phyloP scores from a whole-genome alignment of 2,329 filamentous ascomycete genomes.

The Passalora sequoiae region DNA sequence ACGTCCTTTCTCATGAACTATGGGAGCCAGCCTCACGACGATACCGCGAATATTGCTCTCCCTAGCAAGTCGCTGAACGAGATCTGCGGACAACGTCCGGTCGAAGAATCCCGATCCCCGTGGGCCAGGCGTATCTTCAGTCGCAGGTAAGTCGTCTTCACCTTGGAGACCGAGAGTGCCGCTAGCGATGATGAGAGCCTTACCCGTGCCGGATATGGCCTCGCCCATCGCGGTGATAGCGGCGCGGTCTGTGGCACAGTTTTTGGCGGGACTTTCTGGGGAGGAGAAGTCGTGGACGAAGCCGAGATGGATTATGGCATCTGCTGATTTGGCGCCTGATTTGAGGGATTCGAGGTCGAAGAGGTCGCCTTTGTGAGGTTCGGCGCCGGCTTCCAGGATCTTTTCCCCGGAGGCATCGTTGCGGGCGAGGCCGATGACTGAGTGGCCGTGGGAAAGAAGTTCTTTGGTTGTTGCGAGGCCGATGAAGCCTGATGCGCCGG shows the following conservation, averaged over 20 bases:
- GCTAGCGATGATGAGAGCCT: conserved; percentile 36
- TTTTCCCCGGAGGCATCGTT: conserved; percentile 32
- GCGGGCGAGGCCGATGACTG: conserved; percentile 42
- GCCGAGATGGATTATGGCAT: conserved; percentile 44
- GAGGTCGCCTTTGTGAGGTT: conserved; percentile 40
- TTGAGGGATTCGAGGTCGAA: conserved; percentile 37
- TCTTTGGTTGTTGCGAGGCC: conserved; percentile 36
- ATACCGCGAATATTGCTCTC: conserved; percentile 35
- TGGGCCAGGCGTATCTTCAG: conserved; percentile 12
- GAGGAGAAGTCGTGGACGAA: conserved; percentile 27
- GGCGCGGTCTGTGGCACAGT: conserved; percentile 32
- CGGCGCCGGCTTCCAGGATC: conserved; percentile 38
- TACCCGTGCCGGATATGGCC: conserved; percentile 34
- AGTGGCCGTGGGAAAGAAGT: conserved; percentile 38
- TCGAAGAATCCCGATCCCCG: conserved; percentile 6
- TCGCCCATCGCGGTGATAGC: conserved; percentile 38
- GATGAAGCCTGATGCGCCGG: conserved; percentile 41
- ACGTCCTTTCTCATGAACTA: conserved; percentile 43
- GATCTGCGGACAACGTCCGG: conserved; percentile 8
- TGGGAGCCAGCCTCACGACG: conserved; percentile 40
- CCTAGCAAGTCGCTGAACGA: conserved; percentile 14
- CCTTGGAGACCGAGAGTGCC: conserved; percentile 27
- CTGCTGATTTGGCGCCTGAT: conserved; percentile 36
- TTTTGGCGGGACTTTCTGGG: conserved; percentile 11
- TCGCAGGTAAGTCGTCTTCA: neutral